Conservation (phyloP, 768 basidiomycete genomes). For the Royoungia palumana region DNA sequence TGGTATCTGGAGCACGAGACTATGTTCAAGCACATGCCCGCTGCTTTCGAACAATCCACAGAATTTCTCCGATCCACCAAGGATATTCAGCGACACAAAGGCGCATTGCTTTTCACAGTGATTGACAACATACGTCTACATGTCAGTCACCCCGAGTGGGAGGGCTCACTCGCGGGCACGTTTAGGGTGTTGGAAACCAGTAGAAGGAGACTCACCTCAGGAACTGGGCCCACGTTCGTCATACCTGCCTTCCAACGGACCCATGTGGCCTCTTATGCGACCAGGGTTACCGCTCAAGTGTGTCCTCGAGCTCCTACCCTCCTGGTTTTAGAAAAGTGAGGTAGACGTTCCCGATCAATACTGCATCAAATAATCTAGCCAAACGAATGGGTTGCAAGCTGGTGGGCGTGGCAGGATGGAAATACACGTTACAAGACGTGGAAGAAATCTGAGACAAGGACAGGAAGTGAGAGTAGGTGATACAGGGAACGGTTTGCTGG, state of each 20-base stretch:
- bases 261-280: constrained; percentile 40
- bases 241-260: constrained; percentile 40
- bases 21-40: constrained; percentile 12
- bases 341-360: constrained; percentile 40
- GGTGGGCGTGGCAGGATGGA: constrained; percentile 43
- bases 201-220: constrained; percentile 18
- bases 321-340: constrained; percentile 46
- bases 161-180: constrained; percentile 36
- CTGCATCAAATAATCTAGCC: constrained; percentile 36
- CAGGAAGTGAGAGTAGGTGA: constrained; percentile 22
- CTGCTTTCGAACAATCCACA: constrained; percentile 8
- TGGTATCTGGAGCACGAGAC: constrained; percentile 19
- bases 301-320: constrained; percentile 26
- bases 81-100: constrained; percentile 2
- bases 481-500: constrained; percentile 22
- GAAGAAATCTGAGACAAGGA: constrained; percentile 28
- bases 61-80: constrained; percentile 14
- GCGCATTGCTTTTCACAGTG: constrained; percentile 32
- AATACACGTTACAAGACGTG: constrained; percentile 30
- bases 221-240: constrained; percentile 35
- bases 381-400: constrained; percentile 44
- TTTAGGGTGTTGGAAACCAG: constrained; percentile 31
- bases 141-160: constrained; percentile 24
- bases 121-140: constrained; percentile 37
- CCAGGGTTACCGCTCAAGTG: constrained; percentile 34